Evolutionary conservation across 371 early-diverging fungal species (phyloP), one percentile per base, ranked within the genome.

Genomic region (Mucor sp.): DNA sequence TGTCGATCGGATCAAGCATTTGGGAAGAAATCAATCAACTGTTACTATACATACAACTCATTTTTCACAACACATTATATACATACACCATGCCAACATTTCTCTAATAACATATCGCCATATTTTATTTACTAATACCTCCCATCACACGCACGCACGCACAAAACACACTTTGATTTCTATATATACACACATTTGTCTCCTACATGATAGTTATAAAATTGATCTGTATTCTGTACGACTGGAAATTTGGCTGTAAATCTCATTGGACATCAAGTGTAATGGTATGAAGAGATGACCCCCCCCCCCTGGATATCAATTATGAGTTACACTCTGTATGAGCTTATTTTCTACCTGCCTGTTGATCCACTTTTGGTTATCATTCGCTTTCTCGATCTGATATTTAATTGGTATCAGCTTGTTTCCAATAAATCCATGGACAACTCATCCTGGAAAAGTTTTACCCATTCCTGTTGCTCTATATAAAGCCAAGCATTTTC

Each of bases 141-240:
- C 50, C 50, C 33, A 33, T 50, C 50, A 11, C n/a, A 23, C 25
- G 25, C n/a, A 11, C 37, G 11, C 35, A 35, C 35, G 30, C 35
- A 35, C 35, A 35, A 35, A 35, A 37, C 37, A 37, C 37, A 14
- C 57, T 56, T 15, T 50, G 9, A 44, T 44, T 28, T 21, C n/a
- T 60, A 23, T 70, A 33, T 43, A 57, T 50, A 44, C 30, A 30
- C 6, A 55, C 9, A 65, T 63, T 41, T 53, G 21, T 71, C 27
- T 44, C 63, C 32, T 28, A 19, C 19, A 19, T 44, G 19, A 44
- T 44, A 44, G 19, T 2, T 44, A 44, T 19, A 44, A 44, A 44
- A 19, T 44, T 57, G 57, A 57, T 57, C 32, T 57, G 57, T 57
- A 44, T 44, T 44, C 19, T 44, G 44, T 44, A 44, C 44, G 0